These are phyloP conservation scores for Macrocybe gigantea DNA, from an alignment of 768 basidiomycete genomes.

Conservation along the genomic window DNA sequence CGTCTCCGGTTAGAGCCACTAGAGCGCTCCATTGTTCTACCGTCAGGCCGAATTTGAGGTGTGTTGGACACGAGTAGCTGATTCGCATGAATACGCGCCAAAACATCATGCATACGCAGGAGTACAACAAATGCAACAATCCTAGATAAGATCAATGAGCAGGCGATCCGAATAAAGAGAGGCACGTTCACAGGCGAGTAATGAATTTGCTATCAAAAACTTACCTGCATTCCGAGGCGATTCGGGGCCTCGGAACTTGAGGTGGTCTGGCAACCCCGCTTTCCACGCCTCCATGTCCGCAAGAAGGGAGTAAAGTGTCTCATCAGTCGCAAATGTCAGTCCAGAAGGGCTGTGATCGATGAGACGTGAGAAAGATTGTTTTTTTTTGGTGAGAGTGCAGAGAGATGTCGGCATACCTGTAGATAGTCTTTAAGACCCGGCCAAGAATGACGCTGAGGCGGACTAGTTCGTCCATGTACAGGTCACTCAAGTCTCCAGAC, in stretches of 20 bases:
- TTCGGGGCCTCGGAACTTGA: slow-evolving; percentile 71
- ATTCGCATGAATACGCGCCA: slow-evolving; percentile 99
- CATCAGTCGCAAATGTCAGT: slow-evolving; percentile 78
- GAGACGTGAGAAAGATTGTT: not conserved
- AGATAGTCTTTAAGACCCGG: slow-evolving; percentile 87
- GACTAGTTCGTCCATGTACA: slow-evolving; percentile 89
- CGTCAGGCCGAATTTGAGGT: slow-evolving; percentile 81
- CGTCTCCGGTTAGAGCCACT: slow-evolving; percentile 66
- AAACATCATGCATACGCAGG: slow-evolving; percentile 93
- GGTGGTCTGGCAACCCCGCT: slow-evolving; percentile 64
- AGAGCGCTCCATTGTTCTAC: slow-evolving; percentile 77
- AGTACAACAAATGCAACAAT: slow-evolving; percentile 81
- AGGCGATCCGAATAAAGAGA: slow-evolving; percentile 1
- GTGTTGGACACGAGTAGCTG: slow-evolving; percentile 85
- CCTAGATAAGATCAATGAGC: slow-evolving; percentile 38
- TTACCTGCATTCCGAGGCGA: slow-evolving; percentile 63
- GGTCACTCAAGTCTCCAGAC: slow-evolving; percentile 70
- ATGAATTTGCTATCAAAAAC: slow-evolving; percentile 13
- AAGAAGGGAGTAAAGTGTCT: slow-evolving; percentile 60
- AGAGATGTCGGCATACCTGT: slow-evolving; percentile 48
- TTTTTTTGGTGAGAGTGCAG: not conserved
- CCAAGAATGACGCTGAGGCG: slow-evolving; percentile 90
- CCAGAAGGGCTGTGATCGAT: slow-evolving; percentile 66
- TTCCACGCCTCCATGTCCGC: slow-evolving; percentile 75
- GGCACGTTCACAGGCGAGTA: not conserved